Evolutionary conservation across 495 filamentous ascomycete genomes (phyloP).

Genomic region (Margaritispora aquatica): DNA sequence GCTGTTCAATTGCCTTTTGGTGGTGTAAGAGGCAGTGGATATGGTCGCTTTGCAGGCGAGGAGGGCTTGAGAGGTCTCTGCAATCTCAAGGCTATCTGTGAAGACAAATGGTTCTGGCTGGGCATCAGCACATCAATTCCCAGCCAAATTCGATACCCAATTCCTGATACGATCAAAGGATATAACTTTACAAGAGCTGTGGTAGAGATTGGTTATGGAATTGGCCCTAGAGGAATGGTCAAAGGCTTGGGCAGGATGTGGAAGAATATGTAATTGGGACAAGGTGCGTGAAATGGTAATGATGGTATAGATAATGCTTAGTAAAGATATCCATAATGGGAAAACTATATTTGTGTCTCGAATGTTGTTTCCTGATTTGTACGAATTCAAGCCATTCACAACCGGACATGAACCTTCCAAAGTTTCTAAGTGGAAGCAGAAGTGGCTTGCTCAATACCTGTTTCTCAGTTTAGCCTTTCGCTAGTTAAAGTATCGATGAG

Average conservation of each 20-base stretch:
- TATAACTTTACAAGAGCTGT: conserved; percentile 52
- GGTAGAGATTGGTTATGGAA: conserved; percentile 47
- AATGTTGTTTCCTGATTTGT: not conserved
- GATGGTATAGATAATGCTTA: not conserved
- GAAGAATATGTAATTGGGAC: conserved; percentile 11
- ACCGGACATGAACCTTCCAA: too few species aligned
- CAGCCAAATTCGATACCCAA: conserved; percentile 71
- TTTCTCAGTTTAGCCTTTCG: too few species aligned
- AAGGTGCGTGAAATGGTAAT: not conserved
- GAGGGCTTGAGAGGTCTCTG: conserved; percentile 81
- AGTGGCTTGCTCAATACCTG: too few species aligned
- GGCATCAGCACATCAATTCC: conserved; percentile 73
- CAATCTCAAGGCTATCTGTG: conserved; percentile 80
- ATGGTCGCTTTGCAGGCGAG: conserved; percentile 87
- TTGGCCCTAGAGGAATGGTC: conserved; percentile 1
- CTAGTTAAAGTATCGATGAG: too few species aligned
- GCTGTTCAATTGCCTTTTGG: conserved; percentile 92
- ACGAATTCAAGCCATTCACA: too few species aligned
- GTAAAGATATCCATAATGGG: not conserved
- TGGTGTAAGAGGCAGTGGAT: conserved; percentile 78
- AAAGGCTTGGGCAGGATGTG: conserved; percentile 11
- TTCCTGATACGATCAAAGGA: conserved; percentile 44
- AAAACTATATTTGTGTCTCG: not conserved
- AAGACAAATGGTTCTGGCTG: conserved; percentile 58
- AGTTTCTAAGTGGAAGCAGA: too few species aligned